A percentile compares a stretch with the other conserved stretches of the same genome.
Conservation (phyloP, 306 rosid species). For the Pueraria montana region DNA sequence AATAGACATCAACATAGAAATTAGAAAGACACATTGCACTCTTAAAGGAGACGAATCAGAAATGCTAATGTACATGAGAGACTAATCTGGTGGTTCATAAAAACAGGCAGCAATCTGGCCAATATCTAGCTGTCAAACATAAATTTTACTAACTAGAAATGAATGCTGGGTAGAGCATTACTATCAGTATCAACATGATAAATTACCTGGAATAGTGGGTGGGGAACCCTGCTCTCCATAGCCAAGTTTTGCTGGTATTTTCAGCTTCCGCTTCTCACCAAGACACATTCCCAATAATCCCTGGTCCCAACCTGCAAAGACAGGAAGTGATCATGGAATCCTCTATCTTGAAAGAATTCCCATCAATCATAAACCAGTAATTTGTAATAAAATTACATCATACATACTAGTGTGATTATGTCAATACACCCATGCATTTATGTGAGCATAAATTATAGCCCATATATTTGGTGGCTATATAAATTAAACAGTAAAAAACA, state of each 20-base stretch:
- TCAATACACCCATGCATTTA: constrained; percentile 11
- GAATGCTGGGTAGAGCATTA: constrained; percentile 17
- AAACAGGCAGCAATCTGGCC: constrained; percentile 10
- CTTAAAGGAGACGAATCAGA: constrained; percentile 7
- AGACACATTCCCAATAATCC: constrained; percentile 93
- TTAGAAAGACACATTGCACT: constrained; percentile 1
- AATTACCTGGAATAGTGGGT: constrained; percentile 90
- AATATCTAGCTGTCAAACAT: constrained; percentile 21
- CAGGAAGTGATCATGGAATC: constrained; percentile 29
- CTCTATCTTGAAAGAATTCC: constrained; percentile 32
- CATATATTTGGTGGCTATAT: neutral
- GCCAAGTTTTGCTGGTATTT: constrained; percentile 93
- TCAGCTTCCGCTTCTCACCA: constrained; percentile 97
- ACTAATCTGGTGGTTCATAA: constrained; percentile 16
- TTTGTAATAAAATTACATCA: constrained; percentile 2
- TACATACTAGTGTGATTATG: neutral
- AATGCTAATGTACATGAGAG: constrained; percentile 7
- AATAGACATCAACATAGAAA: neutral
- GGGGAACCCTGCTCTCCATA: constrained; percentile 95
- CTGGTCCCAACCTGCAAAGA: constrained; percentile 94
- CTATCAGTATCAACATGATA: constrained; percentile 7
- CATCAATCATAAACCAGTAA: constrained; percentile 37
- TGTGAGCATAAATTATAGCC: neutral
- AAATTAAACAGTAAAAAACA: neutral
- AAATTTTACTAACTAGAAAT: constrained; percentile 3